These are phyloP conservation scores for Backusella parvicylindrica DNA, from an alignment of 192 early-diverging fungal genomes.

Conservation along the genomic window DNA sequence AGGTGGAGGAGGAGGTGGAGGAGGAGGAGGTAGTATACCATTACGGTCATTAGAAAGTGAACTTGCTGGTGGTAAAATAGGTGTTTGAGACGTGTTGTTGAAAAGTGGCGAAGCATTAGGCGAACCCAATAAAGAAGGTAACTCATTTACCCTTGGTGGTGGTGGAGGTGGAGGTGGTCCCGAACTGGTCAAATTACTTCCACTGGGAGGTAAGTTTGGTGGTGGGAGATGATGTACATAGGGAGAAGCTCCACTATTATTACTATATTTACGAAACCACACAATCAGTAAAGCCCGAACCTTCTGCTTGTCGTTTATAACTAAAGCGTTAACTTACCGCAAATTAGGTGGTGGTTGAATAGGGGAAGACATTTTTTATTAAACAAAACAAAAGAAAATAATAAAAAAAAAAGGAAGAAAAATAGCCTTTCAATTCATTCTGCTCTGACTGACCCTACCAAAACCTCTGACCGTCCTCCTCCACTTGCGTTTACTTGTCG, in stretches of 20 bases:
- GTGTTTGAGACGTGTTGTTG: constrained; percentile 9
- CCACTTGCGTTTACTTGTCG: neutral
- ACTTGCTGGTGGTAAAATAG: neutral
- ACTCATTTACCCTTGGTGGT: constrained; percentile 25
- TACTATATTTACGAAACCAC: neutral
- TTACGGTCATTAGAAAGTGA: constrained; percentile 9
- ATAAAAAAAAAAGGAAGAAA: constrained; percentile 12
- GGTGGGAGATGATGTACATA: constrained; percentile 16
- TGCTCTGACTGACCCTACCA: neutral
- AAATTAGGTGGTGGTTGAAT: constrained; percentile 19
- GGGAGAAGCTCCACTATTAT: neutral
- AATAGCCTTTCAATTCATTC: neutral
- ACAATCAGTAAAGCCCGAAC: neutral
- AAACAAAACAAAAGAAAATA: neutral
- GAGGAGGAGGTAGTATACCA: constrained; percentile 17
- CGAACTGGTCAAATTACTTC: constrained; percentile 1
- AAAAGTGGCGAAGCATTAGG: constrained; percentile 30
- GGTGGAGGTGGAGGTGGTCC: constrained; percentile 26
- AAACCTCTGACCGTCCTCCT: neutral
- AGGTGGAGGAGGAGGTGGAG: constrained; percentile 8
- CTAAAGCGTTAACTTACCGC: constrained; percentile 12
- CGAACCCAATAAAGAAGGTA: constrained; percentile 23
- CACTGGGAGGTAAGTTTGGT: neutral
- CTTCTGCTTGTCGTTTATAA: neutral
- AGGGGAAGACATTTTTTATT: constrained; percentile 19